Evolutionary conservation across 805 yeast species (phyloP), one percentile per base, ranked within the genome.

Genomic region (Cyberlindnera subsufficiens): DNA sequence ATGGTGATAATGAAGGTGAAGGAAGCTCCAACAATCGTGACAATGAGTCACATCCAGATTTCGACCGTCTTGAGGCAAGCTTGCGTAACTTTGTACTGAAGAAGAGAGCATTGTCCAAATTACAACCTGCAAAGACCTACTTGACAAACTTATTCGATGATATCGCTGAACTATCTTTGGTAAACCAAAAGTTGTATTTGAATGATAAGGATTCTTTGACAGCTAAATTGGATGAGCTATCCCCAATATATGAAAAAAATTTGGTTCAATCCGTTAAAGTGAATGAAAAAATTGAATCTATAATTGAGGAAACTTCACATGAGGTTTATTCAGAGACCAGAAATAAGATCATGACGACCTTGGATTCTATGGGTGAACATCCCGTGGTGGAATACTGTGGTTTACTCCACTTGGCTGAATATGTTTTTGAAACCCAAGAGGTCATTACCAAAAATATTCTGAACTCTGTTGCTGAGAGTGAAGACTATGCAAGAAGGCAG

Each of bases 81-180:
- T 68, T 93, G 44, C 75, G 97, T 41, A 80, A 81, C 50, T 93
- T 93, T 61, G 81, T 93, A 5, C 70, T 93, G 18, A 96, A 91
- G 51, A 93, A 90, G 55, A 75, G 99, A 55, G 80, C 96, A 0
- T 62, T 85, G 10, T 89, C 98, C 0, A 93, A 93, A 59, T 68
- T 93, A 13, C 74, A 87, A 30, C 99, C 99, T 0, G 98, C 96
- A 0, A 88, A 89, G 57, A 90, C 82, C n/a, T 93, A 85, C 54
- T 65, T 91, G 25, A 47, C 71, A 16, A 91, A 89, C 54, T 58
- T 90, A 11, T 72, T 86, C 34, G 61, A 61, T 18, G 99, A 93
- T 55, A 56, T 91, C 33, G 66, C 67, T 39, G 63, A 66, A 1
- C 67, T 93, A 17, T 73, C 95, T 0, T 64, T 69, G 9, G 64